Conservation (phyloP, 1,284 basidiomycete species). For the Cryptococcus sp. region DNA sequence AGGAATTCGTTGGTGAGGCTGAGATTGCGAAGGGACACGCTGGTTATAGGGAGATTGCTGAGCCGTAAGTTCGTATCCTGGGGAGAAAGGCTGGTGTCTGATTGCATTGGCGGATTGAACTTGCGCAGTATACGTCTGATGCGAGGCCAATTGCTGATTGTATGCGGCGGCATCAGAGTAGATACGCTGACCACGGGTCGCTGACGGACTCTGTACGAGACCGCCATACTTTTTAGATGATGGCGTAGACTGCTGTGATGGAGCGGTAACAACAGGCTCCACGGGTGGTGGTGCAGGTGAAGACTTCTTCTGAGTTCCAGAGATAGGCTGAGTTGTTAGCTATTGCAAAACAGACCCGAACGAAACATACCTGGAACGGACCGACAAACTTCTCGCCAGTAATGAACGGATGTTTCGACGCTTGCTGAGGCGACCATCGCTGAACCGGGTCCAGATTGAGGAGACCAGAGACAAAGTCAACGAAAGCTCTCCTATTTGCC, state of each 20-base stretch:
- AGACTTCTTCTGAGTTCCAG: neutral
- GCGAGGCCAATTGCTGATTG: constrained; percentile 88
- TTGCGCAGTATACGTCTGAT: constrained; percentile 80
- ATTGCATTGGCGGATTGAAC: constrained; percentile 32
- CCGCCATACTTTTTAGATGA: constrained; percentile 83
- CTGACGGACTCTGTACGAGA: constrained; percentile 61
- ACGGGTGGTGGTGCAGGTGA: constrained; percentile 10
- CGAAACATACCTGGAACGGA: constrained; percentile 63
- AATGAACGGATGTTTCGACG: constrained; percentile 92
- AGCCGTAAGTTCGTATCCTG: constrained; percentile 25
- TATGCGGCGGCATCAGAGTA: constrained; percentile 91
- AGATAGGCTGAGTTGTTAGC: neutral
- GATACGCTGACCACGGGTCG: constrained; percentile 69
- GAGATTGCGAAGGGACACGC: constrained; percentile 6
- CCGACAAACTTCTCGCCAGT: constrained; percentile 92
- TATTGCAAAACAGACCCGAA: neutral
- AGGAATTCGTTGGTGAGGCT: constrained; percentile 13
- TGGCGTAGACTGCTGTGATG: constrained; percentile 15
- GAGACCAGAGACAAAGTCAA: constrained; percentile 94
- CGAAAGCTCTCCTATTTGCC: constrained; percentile 87
- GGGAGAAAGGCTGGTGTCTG: constrained; percentile 30
- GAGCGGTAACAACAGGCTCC: neutral
- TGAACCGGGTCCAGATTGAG: constrained; percentile 91
- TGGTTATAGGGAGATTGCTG: constrained; percentile 5
- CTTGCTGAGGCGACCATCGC: constrained; percentile 96